phyloP scores from a whole-genome alignment of 148 eudicot genomes.

The Arbutus unedo region DNA sequence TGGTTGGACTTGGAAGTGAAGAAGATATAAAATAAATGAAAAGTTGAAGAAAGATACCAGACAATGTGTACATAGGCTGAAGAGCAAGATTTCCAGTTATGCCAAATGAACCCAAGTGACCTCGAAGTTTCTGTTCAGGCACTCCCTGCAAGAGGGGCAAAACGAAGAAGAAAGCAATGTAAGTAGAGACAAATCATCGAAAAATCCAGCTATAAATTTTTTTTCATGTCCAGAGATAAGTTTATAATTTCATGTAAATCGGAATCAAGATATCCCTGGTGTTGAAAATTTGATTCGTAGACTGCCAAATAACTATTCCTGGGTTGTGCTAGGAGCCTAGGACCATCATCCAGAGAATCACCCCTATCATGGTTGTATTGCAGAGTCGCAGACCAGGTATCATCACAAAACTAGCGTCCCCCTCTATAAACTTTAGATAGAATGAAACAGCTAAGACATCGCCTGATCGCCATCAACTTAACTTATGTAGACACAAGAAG shows the following conservation, averaged over 20 bases:
- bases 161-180: neutral
- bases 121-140: constrained; percentile 93
- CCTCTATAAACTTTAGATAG: neutral
- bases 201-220: neutral
- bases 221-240: neutral
- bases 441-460: neutral
- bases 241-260: neutral
- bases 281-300: neutral
- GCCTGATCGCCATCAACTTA: neutral
- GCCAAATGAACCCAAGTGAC: constrained; percentile 95
- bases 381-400: constrained; percentile 7
- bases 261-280: neutral
- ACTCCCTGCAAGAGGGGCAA: constrained; percentile 61
- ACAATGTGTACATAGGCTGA: constrained; percentile 98
- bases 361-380: neutral
- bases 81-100: constrained; percentile 99
- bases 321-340: neutral
- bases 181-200: neutral
- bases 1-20: too few relatives aligned
- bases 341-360: neutral
- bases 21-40: neutral
- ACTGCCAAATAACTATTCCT: neutral
- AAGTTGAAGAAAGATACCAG: constrained; percentile 53
- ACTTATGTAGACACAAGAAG: neutral
- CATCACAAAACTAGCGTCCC: neutral